Evolutionary conservation across 495 filamentous ascomycete genomes (phyloP).

Genomic region (Neurospora sp.): DNA sequence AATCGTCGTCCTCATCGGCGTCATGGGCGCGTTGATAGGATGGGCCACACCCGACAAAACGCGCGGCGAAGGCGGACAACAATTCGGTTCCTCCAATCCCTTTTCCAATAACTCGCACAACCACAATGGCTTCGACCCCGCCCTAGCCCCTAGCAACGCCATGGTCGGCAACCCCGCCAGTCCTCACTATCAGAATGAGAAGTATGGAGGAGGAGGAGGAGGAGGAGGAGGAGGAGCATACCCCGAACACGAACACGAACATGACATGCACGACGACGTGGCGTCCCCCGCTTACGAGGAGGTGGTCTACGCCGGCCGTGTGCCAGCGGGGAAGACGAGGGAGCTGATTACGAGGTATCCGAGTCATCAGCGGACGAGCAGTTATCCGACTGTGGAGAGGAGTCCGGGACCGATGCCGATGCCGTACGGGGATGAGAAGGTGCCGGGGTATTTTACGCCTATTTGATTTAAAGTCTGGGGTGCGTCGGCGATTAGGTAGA

Average conservation of each 20-base stretch:
- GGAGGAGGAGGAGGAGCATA: not conserved
- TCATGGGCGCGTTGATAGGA: constrained; percentile 51
- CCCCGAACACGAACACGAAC: not conserved
- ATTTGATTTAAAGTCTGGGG: not conserved
- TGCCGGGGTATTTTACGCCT: not conserved
- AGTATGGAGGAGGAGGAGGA: not conserved
- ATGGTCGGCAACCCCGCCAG: not conserved
- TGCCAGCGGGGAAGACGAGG: constrained; percentile 9
- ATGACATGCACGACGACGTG: not conserved
- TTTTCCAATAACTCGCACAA: too few relatives aligned
- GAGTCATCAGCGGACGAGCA: constrained; percentile 20
- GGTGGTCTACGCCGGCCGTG: constrained; percentile 16
- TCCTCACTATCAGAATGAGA: not conserved
- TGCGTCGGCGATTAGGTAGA: not conserved
- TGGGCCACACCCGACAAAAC: constrained; percentile 40
- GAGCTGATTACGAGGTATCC: constrained; percentile 8
- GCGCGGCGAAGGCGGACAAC: constrained; percentile 41
- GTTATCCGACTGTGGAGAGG: constrained; percentile 16
- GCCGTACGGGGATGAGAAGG: not conserved
- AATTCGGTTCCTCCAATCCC: too few relatives aligned
- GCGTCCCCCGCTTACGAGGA: constrained; percentile 1
- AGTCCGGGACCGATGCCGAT: not conserved
- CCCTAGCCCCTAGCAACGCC: not conserved
- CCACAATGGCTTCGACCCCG: not conserved
- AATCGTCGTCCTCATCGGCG: constrained; percentile 61